Percentiles rank a stretch among this genome's conserved stretches.
phyloP scores from a whole-genome alignment of 495 filamentous ascomycete genomes.

The Penicillium paxilli region DNA sequence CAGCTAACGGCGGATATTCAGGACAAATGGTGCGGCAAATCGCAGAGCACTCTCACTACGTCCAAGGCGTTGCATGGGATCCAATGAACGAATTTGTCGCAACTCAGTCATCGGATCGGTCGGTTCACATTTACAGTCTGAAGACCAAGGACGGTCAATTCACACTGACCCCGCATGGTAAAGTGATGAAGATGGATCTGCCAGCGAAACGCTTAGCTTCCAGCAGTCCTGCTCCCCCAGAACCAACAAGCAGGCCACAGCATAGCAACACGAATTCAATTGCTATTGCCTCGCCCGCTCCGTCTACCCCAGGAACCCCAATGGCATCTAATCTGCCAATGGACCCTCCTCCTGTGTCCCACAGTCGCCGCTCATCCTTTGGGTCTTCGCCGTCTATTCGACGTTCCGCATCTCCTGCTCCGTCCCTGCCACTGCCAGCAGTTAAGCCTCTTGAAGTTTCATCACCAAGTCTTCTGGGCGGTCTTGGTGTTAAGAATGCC shows the following conservation, averaged over 20 bases:
- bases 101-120: conserved; percentile 96
- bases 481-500: conserved; percentile 74
- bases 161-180: conserved; percentile 74
- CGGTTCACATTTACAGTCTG: conserved; percentile 93
- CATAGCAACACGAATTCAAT: conserved; percentile 58
- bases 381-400: conserved; percentile 83
- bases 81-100: conserved; percentile 97
- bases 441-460: conserved; percentile 94
- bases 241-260: conserved; percentile 59
- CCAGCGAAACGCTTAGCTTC: conserved; percentile 87
- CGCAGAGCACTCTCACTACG: conserved; percentile 98
- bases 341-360: conserved; percentile 92
- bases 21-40: conserved; percentile 93
- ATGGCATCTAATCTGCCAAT: conserved; percentile 87
- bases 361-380: conserved; percentile 92
- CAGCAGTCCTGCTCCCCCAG: conserved; percentile 88
- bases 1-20: conserved; percentile 34
- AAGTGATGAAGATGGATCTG: conserved; percentile 84
- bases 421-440: conserved; percentile 89
- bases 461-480: conserved; percentile 61
- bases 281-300: conserved; percentile 75
- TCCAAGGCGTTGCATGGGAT: conserved; percentile 98
- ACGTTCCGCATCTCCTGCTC: conserved; percentile 91
- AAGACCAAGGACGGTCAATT: conserved; percentile 97
- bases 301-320: conserved; percentile 94